Evolutionary conservation across 306 rosid genomes (phyloP).

Genomic region (Nissolia schottii): DNA sequence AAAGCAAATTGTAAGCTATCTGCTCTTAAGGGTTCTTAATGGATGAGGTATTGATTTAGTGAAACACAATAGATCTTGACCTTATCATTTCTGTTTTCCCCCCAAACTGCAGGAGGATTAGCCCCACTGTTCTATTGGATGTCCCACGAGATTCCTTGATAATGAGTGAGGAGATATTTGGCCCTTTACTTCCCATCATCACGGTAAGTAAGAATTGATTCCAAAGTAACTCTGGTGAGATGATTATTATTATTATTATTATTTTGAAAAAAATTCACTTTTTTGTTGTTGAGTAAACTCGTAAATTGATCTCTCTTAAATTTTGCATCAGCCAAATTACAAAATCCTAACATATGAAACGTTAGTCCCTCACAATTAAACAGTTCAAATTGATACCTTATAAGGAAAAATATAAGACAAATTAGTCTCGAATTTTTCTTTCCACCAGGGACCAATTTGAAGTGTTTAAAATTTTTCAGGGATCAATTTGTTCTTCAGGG

Average conservation of each 20-base stretch:
- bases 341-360: too few relatives aligned
- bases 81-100: neutral
- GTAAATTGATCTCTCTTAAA: too few relatives aligned
- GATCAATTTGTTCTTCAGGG: too few relatives aligned
- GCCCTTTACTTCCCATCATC: slow-evolving; percentile 92
- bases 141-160: slow-evolving; percentile 73
- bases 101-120: slow-evolving; percentile 59
- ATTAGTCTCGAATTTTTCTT: too few relatives aligned
- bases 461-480: too few relatives aligned
- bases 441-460: too few relatives aligned
- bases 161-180: slow-evolving; percentile 92
- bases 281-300: neutral
- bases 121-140: slow-evolving; percentile 88
- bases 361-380: too few relatives aligned
- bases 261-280: neutral
- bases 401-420: too few relatives aligned
- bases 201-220: slow-evolving; percentile 64
- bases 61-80: slow-evolving; percentile 14
- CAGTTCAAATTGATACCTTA: too few relatives aligned
- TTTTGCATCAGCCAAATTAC: too few relatives aligned
- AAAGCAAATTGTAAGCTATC: slow-evolving; percentile 66
- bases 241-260: too few relatives aligned
- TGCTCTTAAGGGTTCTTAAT: neutral
- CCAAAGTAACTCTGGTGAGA: neutral
- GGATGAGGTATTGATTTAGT: slow-evolving; percentile 3